Evolutionary conservation across 2,329 filamentous ascomycete genomes (phyloP).

Genomic region (Penicillium sp.): DNA sequence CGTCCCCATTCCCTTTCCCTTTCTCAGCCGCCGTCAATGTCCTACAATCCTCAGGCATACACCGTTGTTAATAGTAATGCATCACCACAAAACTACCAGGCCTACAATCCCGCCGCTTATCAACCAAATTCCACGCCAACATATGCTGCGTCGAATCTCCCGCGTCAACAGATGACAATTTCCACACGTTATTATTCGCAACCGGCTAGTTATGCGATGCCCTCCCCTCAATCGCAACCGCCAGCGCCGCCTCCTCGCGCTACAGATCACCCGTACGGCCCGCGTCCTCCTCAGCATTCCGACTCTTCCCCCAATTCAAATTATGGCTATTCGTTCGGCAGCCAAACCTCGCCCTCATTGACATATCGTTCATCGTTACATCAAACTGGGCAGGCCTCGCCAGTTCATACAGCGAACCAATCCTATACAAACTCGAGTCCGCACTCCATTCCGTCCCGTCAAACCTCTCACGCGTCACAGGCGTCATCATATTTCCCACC

Average conservation of each 20-base stretch:
- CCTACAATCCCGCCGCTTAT: slow-evolving; percentile 51
- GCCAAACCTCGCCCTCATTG: slow-evolving; percentile 23
- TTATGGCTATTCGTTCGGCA: slow-evolving; percentile 26
- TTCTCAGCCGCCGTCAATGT: slow-evolving; percentile 42
- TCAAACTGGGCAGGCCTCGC: slow-evolving; percentile 22
- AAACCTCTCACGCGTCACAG: slow-evolving; percentile 17
- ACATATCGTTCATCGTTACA: slow-evolving; percentile 27
- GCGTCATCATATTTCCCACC: slow-evolving; percentile 12
- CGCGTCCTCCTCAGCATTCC: slow-evolving; percentile 27
- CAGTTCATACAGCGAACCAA: slow-evolving; percentile 22
- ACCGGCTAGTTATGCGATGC: slow-evolving; percentile 29
- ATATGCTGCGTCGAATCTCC: slow-evolving; percentile 29
- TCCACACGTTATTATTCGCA: slow-evolving; percentile 24
- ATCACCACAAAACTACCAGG: slow-evolving; percentile 31
- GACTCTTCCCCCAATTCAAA: slow-evolving; percentile 21
- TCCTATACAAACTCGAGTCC: slow-evolving; percentile 17
- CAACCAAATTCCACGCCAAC: slow-evolving; percentile 31
- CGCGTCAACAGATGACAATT: slow-evolving; percentile 26
- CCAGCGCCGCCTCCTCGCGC: slow-evolving; percentile 34
- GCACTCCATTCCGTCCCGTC: slow-evolving; percentile 6
- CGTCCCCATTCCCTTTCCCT: slow-evolving; percentile 43
- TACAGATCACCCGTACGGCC: slow-evolving; percentile 35
- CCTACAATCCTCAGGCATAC: slow-evolving; percentile 69
- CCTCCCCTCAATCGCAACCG: slow-evolving; percentile 28
- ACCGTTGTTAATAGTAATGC: slow-evolving; percentile 22